A percentile compares a stretch with the other conserved stretches of the same genome.
phyloP scores from a whole-genome alignment of 2,329 filamentous ascomycete genomes.

The Thielaviopsis populi region DNA sequence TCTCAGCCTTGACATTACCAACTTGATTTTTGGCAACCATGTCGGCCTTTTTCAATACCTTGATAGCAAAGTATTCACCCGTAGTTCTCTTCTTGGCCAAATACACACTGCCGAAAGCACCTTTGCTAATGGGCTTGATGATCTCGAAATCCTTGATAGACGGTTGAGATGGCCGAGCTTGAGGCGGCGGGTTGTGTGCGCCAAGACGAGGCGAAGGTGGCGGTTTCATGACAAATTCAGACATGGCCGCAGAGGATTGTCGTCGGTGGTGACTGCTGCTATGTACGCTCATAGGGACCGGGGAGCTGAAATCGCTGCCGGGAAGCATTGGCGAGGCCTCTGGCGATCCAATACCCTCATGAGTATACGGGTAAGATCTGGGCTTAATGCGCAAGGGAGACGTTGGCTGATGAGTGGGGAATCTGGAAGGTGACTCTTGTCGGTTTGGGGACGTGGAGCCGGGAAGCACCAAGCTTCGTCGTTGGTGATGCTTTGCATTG shows the following conservation, averaged over 20 bases:
- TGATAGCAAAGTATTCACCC: slow-evolving; percentile 96
- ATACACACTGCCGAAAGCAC: slow-evolving; percentile 95
- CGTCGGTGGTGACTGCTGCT: slow-evolving; percentile 52
- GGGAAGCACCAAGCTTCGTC: slow-evolving; percentile 72
- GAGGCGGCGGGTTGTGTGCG: slow-evolving; percentile 61
- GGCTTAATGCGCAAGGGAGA: slow-evolving; percentile 85
- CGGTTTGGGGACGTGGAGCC: slow-evolving; percentile 64
- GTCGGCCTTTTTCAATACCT: slow-evolving; percentile 97
- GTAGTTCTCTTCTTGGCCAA: slow-evolving; percentile 97
- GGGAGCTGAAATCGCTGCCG: slow-evolving; percentile 66
- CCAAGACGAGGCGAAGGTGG: slow-evolving; percentile 72
- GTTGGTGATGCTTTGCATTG: slow-evolving; percentile 68
- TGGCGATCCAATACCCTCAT: slow-evolving; percentile 62
- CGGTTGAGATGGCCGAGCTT: slow-evolving; percentile 75
- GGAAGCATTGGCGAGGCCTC: slow-evolving; percentile 80
- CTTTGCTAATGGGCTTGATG: slow-evolving; percentile 98
- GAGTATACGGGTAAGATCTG: slow-evolving; percentile 42
- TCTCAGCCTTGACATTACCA: slow-evolving; percentile 95
- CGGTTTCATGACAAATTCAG: slow-evolving; percentile 47
- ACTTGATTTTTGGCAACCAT: slow-evolving; percentile 99
- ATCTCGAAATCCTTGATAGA: slow-evolving; percentile 99
- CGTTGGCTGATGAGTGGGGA: slow-evolving; percentile 45
- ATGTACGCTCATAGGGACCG: slow-evolving; percentile 41
- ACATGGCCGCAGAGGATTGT: slow-evolving; percentile 81
- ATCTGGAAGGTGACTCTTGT: slow-evolving; percentile 75